A percentile compares a stretch with the other conserved stretches of the same genome.
phyloP scores from a whole-genome alignment of 1,284 basidiomycete genomes.

The Ustanciosporium gigantosporum region DNA sequence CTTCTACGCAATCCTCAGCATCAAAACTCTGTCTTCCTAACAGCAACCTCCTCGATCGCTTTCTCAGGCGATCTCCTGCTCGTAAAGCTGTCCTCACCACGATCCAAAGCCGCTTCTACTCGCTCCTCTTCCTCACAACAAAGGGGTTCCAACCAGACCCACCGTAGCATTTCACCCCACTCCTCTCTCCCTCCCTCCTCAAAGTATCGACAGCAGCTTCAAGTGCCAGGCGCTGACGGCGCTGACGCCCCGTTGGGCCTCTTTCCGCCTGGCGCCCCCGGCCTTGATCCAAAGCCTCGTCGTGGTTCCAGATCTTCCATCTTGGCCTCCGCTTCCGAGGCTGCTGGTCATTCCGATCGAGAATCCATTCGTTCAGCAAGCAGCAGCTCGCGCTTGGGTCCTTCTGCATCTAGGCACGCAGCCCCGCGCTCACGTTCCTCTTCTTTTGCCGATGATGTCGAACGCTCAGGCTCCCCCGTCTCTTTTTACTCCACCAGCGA shows the following conservation, averaged over 20 bases:
- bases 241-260: conserved; percentile 3
- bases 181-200: too few relatives aligned
- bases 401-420: conserved; percentile 13
- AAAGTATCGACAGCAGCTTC: too few relatives aligned
- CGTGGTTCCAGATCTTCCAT: conserved; percentile 35
- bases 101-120: conserved; percentile 19
- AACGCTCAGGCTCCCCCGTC: conserved; percentile 18
- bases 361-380: conserved; percentile 21
- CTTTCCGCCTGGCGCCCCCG: conserved; percentile 4
- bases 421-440: conserved; percentile 3
- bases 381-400: conserved; percentile 15
- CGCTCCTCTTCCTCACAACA: conserved; percentile 20
- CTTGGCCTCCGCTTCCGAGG: conserved; percentile 25
- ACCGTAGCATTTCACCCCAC: too few relatives aligned
- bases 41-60: too few relatives aligned
- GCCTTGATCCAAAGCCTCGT: conserved; percentile 2
- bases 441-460: conserved; percentile 1
- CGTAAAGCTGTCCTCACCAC: conserved; percentile 37
- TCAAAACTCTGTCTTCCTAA: too few relatives aligned
- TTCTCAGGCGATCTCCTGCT: too few relatives aligned
- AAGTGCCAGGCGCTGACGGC: conserved; percentile 13
- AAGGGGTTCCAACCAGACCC: conserved; percentile 10
- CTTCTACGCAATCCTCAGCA: too few relatives aligned
- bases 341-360: conserved; percentile 6
- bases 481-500: conserved; percentile 29